phyloP scores from a whole-genome alignment of 1,284 basidiomycete species.

The Cryptococcus sp. region DNA sequence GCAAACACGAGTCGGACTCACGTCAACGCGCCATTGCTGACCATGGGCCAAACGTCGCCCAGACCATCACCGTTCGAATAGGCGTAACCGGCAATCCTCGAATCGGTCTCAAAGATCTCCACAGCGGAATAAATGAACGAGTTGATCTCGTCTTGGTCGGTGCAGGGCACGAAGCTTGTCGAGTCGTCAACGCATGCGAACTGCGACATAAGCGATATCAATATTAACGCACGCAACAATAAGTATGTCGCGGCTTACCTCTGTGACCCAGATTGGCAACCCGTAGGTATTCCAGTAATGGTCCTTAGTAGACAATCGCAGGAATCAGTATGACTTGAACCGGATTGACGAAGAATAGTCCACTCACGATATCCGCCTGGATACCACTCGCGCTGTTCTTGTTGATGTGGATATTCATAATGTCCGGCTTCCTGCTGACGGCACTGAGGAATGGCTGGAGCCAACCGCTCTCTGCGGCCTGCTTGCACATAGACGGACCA shows the following conservation, averaged over 20 bases:
- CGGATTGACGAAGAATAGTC: neutral
- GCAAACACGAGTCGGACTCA: conserved; percentile 15
- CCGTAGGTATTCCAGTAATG: conserved; percentile 51
- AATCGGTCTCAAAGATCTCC: conserved; percentile 46
- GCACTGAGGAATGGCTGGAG: conserved; percentile 37
- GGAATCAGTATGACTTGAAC: neutral
- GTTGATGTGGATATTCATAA: conserved; percentile 52
- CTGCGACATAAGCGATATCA: conserved; percentile 6
- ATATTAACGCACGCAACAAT: neutral
- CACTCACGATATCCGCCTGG: conserved; percentile 30
- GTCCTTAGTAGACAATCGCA: conserved; percentile 19
- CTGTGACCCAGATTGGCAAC: conserved; percentile 52
- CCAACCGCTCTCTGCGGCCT: conserved; percentile 44
- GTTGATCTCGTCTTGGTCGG: conserved; percentile 46
- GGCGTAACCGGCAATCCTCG: conserved; percentile 44
- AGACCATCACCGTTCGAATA: conserved; percentile 40
- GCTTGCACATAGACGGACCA: conserved; percentile 51
- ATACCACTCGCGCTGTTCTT: conserved; percentile 48
- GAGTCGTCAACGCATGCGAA: conserved; percentile 51
- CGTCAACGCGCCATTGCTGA: conserved; percentile 38
- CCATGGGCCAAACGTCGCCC: conserved; percentile 42
- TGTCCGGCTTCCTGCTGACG: conserved; percentile 36
- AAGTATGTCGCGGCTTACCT: conserved; percentile 25
- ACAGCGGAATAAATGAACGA: conserved; percentile 50
- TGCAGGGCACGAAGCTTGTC: conserved; percentile 43